Conservation (phyloP, 2,329 filamentous ascomycete genomes). For the Cercospora sp. region DNA sequence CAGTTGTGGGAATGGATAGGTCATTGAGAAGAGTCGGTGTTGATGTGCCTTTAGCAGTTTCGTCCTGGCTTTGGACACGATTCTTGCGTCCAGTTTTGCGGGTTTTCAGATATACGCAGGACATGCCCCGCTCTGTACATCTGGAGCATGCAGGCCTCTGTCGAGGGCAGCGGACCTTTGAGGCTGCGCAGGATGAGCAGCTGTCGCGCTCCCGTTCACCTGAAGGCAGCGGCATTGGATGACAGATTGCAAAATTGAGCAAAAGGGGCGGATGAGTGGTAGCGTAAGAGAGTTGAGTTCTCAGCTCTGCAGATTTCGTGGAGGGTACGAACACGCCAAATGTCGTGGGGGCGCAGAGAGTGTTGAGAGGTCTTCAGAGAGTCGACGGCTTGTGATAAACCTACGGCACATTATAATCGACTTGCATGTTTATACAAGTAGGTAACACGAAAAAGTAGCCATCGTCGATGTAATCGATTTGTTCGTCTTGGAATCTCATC, state of each 20-base stretch:
- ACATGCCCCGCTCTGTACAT: background rate
- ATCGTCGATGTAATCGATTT: background rate
- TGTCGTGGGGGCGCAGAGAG: background rate
- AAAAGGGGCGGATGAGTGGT: background rate
- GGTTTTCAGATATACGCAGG: background rate
- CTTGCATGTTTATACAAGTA: background rate
- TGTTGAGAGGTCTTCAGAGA: background rate
- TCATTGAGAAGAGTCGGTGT: background rate
- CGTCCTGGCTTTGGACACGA: background rate
- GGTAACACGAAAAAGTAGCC: background rate
- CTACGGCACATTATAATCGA: background rate
- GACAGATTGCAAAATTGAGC: background rate
- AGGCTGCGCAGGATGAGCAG: background rate
- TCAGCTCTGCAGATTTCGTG: background rate
- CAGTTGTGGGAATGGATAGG: background rate
- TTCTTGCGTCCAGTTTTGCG: background rate
- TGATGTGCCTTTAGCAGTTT: background rate
- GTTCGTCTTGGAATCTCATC: background rate
- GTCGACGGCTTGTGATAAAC: background rate
- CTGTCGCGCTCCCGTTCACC: background rate
- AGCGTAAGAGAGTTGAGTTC: background rate
- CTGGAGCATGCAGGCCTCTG: background rate
- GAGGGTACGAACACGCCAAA: background rate
- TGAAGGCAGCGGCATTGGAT: background rate
- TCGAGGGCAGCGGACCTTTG: background rate